These are phyloP conservation scores for Patellifolia procumbens DNA, from an alignment of 179 eudicot species.

Conservation along the genomic window DNA sequence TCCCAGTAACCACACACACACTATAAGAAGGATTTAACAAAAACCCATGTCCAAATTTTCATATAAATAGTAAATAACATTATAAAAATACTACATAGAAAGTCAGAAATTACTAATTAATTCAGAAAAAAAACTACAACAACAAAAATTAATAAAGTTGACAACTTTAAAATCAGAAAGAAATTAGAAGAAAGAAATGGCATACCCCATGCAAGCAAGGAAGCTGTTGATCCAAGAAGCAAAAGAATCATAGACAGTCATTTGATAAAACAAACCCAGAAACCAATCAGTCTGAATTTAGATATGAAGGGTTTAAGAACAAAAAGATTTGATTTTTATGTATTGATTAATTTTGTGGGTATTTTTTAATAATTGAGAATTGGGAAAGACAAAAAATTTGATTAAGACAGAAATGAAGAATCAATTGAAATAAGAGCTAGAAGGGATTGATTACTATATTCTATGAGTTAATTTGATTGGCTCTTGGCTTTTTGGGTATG, in stretches of 20 bases:
- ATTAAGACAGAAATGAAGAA: constrained; percentile 6
- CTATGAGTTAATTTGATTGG: constrained; percentile 18
- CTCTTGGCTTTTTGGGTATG: constrained; percentile 25
- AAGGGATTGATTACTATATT: background rate
- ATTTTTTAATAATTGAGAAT: constrained; percentile 13
- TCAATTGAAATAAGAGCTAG: background rate
- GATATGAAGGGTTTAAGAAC: constrained; percentile 23
- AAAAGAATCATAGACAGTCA: constrained; percentile 64
- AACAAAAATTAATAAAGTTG: background rate
- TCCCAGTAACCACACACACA: no score
- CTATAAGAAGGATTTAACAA: background rate
- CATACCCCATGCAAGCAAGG: constrained; percentile 78
- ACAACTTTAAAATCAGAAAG: background rate
- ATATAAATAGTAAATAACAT: constrained; percentile 1
- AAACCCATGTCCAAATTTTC: constrained; percentile 5
- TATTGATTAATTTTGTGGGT: background rate
- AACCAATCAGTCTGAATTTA: background rate
- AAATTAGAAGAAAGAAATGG: background rate
- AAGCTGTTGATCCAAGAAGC: constrained; percentile 65
- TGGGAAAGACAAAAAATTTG: constrained; percentile 21
- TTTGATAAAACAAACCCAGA: constrained; percentile 23
- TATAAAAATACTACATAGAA: background rate
- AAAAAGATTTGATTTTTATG: background rate
- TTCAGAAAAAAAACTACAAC: background rate
- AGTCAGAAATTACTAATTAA: background rate